Conservation (phyloP, 106 monocot genomes). For the Dioscorea alata region DNA sequence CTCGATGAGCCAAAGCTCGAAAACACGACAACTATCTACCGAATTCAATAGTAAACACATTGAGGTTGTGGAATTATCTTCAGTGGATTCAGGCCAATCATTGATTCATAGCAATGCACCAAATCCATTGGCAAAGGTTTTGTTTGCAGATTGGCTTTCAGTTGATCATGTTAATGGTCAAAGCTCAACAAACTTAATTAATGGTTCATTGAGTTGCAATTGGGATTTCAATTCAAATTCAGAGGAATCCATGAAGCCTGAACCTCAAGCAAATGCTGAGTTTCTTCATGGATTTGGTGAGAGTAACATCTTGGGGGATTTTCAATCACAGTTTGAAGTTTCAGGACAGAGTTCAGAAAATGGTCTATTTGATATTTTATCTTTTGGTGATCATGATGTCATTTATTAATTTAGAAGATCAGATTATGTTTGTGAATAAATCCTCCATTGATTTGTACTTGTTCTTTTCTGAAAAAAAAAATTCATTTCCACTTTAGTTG, state of each 20-base stretch:
- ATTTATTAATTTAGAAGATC: background rate
- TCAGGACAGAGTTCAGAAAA: conserved; percentile 10
- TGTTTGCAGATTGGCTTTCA: conserved; percentile 29
- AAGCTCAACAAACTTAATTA: background rate
- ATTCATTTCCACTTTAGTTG: too few relatives aligned
- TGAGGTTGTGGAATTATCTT: background rate
- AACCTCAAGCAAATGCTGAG: conserved; percentile 4
- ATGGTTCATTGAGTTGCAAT: background rate
- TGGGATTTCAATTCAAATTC: conserved; percentile 6
- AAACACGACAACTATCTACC: background rate
- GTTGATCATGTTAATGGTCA: background rate
- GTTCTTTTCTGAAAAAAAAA: too few relatives aligned
- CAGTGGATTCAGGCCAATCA: background rate
- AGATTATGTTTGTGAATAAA: background rate
- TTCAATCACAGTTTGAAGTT: conserved; percentile 18
- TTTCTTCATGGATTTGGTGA: conserved; percentile 23
- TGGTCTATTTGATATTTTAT: conserved; percentile 23
- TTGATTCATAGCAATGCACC: background rate
- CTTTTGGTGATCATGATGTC: conserved; percentile 3
- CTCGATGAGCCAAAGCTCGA: background rate
- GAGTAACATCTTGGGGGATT: conserved; percentile 20
- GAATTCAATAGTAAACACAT: background rate
- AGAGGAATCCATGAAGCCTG: conserved; percentile 1
- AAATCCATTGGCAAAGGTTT: background rate
- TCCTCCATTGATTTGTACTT: too few relatives aligned